A percentile compares a stretch with the other conserved stretches of the same genome.
Conservation (phyloP, 805 yeast genomes). For the Candida qinlingensis region DNA sequence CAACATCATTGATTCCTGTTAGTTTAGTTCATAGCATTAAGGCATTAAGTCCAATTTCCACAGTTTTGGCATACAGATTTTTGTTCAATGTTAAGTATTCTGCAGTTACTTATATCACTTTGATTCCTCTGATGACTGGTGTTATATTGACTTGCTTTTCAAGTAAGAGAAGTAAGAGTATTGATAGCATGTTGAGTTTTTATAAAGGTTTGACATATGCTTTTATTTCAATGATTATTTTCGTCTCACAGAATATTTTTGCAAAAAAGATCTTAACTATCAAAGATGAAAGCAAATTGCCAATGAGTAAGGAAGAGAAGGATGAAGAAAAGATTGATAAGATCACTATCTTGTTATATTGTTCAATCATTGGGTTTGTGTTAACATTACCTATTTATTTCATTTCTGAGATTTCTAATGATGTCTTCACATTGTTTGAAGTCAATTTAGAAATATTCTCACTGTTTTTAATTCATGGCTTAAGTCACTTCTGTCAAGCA, state of each 20-base stretch:
- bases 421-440: conserved; percentile 25
- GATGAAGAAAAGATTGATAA: conserved; percentile 52
- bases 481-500: conserved; percentile 67
- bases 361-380: conserved; percentile 63
- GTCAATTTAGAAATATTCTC: conserved; percentile 25
- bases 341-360: conserved; percentile 63
- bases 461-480: conserved; percentile 55
- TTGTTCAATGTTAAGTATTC: conserved; percentile 55
- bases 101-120: conserved; percentile 65
- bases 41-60: conserved; percentile 83
- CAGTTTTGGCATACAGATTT: conserved; percentile 72
- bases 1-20: conserved; percentile 91
- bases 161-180: conserved; percentile 22
- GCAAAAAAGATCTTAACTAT: conserved; percentile 68
- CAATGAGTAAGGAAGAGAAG: conserved; percentile 19
- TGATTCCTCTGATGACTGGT: conserved; percentile 75
- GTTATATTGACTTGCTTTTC: conserved; percentile 76
- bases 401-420: conserved; percentile 42
- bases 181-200: conserved; percentile 11
- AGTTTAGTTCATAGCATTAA: conserved; percentile 92
- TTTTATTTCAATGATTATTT: conserved; percentile 45
- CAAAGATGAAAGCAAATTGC: conserved; percentile 23
- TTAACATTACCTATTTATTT: conserved; percentile 66
- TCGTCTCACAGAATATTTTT: conserved; percentile 74
- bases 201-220: conserved; percentile 33